A percentile compares a stretch with the other conserved stretches of the same genome.
Evolutionary conservation across 163 green algal species (phyloP).

Genomic region (Smithsoniella earleae): DNA sequence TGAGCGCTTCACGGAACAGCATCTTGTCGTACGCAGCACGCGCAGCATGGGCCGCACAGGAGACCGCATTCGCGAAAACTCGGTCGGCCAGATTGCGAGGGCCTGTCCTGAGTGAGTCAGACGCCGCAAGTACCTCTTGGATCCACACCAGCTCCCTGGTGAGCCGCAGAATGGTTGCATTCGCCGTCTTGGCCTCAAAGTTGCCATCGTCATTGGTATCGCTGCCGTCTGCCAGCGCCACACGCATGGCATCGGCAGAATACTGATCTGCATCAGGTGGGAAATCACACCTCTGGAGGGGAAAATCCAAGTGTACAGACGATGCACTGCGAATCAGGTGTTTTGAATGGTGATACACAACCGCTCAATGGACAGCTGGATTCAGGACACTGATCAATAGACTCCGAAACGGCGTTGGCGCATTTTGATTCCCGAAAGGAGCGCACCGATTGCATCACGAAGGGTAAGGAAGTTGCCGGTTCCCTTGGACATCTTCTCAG

Average conservation of each 20-base stretch:
- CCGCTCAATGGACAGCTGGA: no score
- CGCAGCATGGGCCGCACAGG: slow-evolving; percentile 35
- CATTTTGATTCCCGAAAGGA: no score
- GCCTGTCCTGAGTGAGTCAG: slow-evolving; percentile 28
- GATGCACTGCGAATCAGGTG: no score
- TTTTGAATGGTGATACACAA: no score
- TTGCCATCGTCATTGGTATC: slow-evolving; percentile 98
- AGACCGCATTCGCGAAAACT: slow-evolving; percentile 88
- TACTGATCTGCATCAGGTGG: slow-evolving; percentile 53
- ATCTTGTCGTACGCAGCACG: slow-evolving; percentile 69
- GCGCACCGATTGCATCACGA: slow-evolving; percentile 55
- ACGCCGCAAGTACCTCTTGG: slow-evolving; percentile 59
- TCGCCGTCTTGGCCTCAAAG: slow-evolving; percentile 84
- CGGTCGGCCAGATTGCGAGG: slow-evolving; percentile 68
- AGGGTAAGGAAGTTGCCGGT: slow-evolving; percentile 93
- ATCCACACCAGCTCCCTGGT: slow-evolving; percentile 90
- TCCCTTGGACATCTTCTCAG: slow-evolving; percentile 97
- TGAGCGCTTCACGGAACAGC: slow-evolving; percentile 91
- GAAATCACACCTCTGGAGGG: no score
- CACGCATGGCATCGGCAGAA: slow-evolving; percentile 71
- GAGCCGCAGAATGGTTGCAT: slow-evolving; percentile 87
- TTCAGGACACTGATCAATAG: not conserved
- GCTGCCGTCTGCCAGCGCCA: slow-evolving; percentile 87
- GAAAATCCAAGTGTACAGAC: no score
- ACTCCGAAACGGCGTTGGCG: not conserved